Percentiles rank a stretch among this genome's conserved stretches.
These are phyloP conservation scores for Dysphania ambrosioides DNA, from an alignment of 148 eudicot species.

Conservation along the genomic window DNA sequence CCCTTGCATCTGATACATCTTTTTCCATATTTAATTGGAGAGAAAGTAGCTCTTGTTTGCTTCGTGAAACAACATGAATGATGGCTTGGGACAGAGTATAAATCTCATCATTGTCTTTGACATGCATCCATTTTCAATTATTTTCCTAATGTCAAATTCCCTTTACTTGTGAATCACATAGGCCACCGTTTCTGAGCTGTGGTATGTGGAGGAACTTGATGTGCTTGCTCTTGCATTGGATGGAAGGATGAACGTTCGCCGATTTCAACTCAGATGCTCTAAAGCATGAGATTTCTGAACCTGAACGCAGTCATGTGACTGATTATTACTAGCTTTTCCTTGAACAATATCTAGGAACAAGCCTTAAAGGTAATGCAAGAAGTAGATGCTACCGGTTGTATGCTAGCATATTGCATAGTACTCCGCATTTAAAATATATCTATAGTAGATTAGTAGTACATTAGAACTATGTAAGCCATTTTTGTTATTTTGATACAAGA, in stretches of 20 bases:
- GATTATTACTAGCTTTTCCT: background rate
- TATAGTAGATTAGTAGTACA: background rate
- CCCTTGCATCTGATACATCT: background rate
- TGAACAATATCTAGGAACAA: background rate
- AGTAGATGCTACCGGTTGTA: background rate
- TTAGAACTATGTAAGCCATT: background rate
- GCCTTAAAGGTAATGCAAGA: too few relatives aligned
- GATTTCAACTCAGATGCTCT: constrained; percentile 71
- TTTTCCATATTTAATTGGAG: background rate
- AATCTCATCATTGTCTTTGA: background rate
- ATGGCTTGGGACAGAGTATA: background rate
- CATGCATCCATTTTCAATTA: background rate
- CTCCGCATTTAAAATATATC: background rate
- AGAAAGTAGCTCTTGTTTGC: background rate
- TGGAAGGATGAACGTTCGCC: constrained; percentile 67
- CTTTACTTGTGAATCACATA: constrained; percentile 24
- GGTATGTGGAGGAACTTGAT: constrained; percentile 96
- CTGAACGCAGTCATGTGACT: constrained; percentile 28
- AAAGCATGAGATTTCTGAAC: constrained; percentile 33
- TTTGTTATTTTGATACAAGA: background rate
- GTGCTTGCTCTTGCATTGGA: constrained; percentile 81
- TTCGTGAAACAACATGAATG: background rate
- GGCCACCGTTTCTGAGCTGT: constrained; percentile 78
- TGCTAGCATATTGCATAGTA: background rate
- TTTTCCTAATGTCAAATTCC: background rate